Evolutionary conservation across 352 stramenopile genomes (phyloP), one percentile per base, ranked within the genome.

Genomic region (Peronospora farinosa): DNA sequence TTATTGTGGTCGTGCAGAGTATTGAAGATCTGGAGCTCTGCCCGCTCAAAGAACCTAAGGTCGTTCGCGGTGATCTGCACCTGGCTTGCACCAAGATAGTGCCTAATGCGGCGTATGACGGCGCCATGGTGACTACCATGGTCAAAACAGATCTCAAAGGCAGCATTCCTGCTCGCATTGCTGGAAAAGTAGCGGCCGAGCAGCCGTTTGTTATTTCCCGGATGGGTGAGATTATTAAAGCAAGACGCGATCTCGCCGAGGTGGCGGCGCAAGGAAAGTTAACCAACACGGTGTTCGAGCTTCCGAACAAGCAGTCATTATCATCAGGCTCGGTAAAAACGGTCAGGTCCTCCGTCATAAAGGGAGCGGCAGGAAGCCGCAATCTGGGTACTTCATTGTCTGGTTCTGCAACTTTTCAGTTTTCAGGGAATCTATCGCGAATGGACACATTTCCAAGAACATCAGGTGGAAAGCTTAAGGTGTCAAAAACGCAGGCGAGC

Each of bases 101-200:
- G 6, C 76, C 76, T 1, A 79, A 84, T 40, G 69, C 62, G 13
- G 41, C 63, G n/a, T 81, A 87, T 55, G 65, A 69, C 17, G 72
- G 69, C 4, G 74, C 69, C 5, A 23, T 78, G 16, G 76, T 90
- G 47, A 74, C 67, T 25, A 88, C 72, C 40, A 82, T 88, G 68
- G 51, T 78, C 37, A 86, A 90, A 46, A 83, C 70, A 7, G 78
- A 90, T 44, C 51, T 90, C 12, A 86, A 86, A 41, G 78, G 78
- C 17, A 85, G 36, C 36, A 86, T 90, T 31, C 76, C 78, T 28
- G 60, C 74, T 10, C 76, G 74, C 1, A 74, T 90, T 33, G 67
- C 73, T 17, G 60, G 67, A n/a, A 84, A 84, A 38, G 75, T 68
- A 27, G 74, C 75, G 8, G 56, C 74, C 3, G 78, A 89, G 30